Evolutionary conservation across 306 rosid species (phyloP).

Genomic region (Ormosia semicastrata): DNA sequence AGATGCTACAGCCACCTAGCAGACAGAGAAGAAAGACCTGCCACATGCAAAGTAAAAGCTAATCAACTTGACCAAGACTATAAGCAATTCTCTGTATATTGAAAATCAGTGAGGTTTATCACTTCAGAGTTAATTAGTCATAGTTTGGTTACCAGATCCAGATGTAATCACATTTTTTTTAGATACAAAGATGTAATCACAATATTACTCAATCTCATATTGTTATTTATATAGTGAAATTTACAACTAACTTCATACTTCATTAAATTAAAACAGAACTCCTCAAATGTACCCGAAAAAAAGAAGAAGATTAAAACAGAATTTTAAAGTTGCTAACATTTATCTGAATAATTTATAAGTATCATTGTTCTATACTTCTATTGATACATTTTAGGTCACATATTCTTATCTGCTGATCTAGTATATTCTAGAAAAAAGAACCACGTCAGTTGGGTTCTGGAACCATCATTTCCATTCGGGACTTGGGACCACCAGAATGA

Average conservation of each 20-base stretch:
- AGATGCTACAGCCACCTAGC: conserved; percentile 87
- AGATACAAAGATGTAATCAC: background rate
- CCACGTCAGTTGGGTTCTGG: background rate
- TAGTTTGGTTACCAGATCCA: background rate
- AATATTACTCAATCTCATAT: background rate
- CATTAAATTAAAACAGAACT: background rate
- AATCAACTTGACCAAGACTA: background rate
- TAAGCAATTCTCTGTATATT: background rate
- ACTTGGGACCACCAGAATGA: background rate
- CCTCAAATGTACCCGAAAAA: no score
- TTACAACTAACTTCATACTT: background rate
- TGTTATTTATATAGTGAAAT: background rate
- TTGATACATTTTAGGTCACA: background rate
- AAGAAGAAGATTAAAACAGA: background rate
- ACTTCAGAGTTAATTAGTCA: background rate
- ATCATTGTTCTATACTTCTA: background rate
- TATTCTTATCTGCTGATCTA: background rate
- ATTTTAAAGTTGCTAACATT: background rate
- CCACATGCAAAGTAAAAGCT: conserved; percentile 16
- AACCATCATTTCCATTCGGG: background rate
- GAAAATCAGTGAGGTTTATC: background rate
- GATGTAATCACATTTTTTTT: background rate
- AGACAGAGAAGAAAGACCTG: conserved; percentile 82
- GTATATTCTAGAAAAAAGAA: background rate
- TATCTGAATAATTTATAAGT: background rate